A percentile compares a stretch with the other conserved stretches of the same genome.
Conservation (phyloP, 129 eudicot species). For the Flaveria trinervia region DNA sequence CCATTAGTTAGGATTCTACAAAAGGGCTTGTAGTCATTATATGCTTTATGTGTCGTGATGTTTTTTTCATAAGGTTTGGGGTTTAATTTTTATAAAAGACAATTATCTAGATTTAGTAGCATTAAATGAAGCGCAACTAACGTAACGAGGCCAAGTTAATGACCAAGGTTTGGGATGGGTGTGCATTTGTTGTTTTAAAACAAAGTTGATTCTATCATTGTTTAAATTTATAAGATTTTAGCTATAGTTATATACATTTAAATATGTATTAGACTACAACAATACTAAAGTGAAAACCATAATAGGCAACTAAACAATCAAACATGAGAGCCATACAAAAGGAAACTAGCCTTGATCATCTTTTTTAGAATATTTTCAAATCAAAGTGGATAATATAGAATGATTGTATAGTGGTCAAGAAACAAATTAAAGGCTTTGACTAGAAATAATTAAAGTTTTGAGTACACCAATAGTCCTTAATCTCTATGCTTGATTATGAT, state of each 20-base stretch:
- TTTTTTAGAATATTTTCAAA: neutral
- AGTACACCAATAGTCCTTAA: neutral
- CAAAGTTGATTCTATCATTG: too few species aligned
- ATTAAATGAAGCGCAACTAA: too few species aligned
- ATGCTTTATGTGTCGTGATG: too few species aligned
- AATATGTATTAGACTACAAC: neutral
- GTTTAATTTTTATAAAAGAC: too few species aligned
- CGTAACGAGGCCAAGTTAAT: too few species aligned
- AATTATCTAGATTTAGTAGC: too few species aligned
- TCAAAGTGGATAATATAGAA: constrained; percentile 4
- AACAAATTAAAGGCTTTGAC: neutral
- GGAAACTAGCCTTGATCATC: neutral
- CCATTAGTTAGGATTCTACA: neutral
- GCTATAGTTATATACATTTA: neutral
- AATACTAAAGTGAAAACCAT: neutral
- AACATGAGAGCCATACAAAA: neutral
- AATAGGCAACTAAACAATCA: neutral
- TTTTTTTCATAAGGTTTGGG: too few species aligned
- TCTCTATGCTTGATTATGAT: neutral
- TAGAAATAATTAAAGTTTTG: neutral
- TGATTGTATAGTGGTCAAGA: neutral
- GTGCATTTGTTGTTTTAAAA: too few species aligned
- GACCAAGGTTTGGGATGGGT: too few species aligned
- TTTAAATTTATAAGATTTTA: neutral
- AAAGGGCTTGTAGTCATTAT: too few species aligned